Evolutionary conservation across 768 basidiomycete genomes (phyloP), one percentile per base, ranked within the genome.

Genomic region (Leccinum uliginosum): DNA sequence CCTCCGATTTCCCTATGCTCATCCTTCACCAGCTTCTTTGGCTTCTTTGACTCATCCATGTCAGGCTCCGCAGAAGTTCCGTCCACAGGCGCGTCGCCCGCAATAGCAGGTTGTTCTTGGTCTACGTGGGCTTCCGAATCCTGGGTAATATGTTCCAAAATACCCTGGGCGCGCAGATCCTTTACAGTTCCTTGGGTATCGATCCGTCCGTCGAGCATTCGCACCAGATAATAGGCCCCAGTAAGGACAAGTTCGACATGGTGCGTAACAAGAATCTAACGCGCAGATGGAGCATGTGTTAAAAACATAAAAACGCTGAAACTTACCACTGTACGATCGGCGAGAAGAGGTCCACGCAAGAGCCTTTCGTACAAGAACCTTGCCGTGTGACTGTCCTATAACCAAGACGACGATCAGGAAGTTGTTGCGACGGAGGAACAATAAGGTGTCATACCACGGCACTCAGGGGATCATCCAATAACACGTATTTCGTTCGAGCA

Each of bases 211-310:
- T 92, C 90, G 2, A 90, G 76, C 80, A 93, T 86, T 26, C 89
- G 83, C 7, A 92, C 78, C 3, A 93, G 72, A 63, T 91, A 91
- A 62, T 85, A 65, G 0, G 87, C 82, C 0, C 83, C 85, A 0
- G 90, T 86, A 7, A 91, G 80, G 17, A 93, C 85, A 1, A 94
- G 80, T 50, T 92, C 88, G 26, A 93, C 85, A 64, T 93, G 91
- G 59, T 93, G 91, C 0, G 90, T 91, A 34, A 93, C 90, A 4
- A 87, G 76, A 40, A 87, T 74, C 85, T 85, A 57, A 3, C 10
- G 11, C 1, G 27, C 3, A 27, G 21, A 50, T 61, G 32, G 58
- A 40, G 9, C 9, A 49, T 10, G 38, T 4, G 4, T 10, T 3
- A 10, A 11, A 1, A 26, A 17, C 6, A 46, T 6, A 8, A 43